Evolutionary conservation across 257 asterid species (phyloP), one percentile per base, ranked within the genome.

Genomic region (Fraxinus cuspidata): DNA sequence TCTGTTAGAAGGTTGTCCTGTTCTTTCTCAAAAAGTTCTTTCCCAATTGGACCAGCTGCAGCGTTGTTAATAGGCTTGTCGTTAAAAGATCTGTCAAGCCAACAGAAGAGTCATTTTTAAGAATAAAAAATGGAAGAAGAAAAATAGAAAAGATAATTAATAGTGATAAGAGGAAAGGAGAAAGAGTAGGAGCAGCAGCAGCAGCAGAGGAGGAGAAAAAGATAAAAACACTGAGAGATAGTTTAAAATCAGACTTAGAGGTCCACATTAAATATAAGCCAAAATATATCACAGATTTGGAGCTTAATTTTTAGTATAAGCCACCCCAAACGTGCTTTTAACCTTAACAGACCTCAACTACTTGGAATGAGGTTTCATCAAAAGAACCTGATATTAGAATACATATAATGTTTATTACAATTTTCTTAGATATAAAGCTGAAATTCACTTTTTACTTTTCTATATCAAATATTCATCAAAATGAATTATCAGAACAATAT

Each of bases 11-110:
- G 96, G 79, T 93, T 96, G 11, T 91, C 96, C 70, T 95, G 98
- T 78, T 93, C 99, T 86, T 86, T 95, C 89, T 90, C 98, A 78
- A 93, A 91, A 31, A 95, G 97, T 38, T 84, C 96, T 81, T 81
- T 90, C 37, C 99, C 98, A 25, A 93, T 85, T 51, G 99, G 98
- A 74, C 99, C 99, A 72, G 88, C 80, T 60, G 88, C 86, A 75
- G 84, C 88, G 77, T 77, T 93, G 71, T 87, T 90, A 74, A 95
- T 88, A 49, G 99, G 99, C 80, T 89, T 91, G 83, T 95, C 99
- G 66, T 90, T 95, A 65, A 95, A 95, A 16, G 99, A 95, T 75
- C 99, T 95, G 83, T 32, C 18, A 73, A 28, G 37, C 74, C 51
- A 75, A 4, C 65, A 40, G 60, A 74, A 47, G n/a, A 82, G 51